A percentile compares a stretch with the other conserved stretches of the same genome.
Conservation (phyloP, 1,284 basidiomycete species). For the Marasmius tenuissimus region DNA sequence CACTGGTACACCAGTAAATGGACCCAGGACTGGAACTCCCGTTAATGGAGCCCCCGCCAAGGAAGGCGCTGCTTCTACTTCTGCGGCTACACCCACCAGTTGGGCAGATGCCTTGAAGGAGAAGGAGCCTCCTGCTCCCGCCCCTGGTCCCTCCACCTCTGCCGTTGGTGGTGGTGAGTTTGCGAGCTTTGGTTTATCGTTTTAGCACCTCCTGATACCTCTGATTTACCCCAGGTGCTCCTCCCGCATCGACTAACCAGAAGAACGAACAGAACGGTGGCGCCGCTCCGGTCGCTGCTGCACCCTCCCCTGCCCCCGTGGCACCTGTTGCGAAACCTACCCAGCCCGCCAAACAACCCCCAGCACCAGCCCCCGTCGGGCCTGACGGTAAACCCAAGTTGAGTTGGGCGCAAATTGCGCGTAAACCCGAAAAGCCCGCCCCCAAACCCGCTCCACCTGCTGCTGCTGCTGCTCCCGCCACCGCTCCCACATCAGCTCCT, state of each 20-base stretch:
- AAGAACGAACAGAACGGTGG: too few species aligned
- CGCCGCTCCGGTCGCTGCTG: slow-evolving; percentile 9
- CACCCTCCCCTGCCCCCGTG: slow-evolving; percentile 26
- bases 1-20: slow-evolving; percentile 32
- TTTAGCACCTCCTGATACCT: too few species aligned
- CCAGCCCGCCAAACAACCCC: neutral
- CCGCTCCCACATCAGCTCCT: slow-evolving; percentile 17
- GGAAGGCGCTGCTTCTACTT: slow-evolving; percentile 16
- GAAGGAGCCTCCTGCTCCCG: neutral
- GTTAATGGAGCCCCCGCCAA: slow-evolving; percentile 3
- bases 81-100: slow-evolving; percentile 15
- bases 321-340: slow-evolving; percentile 23
- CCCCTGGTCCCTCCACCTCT: slow-evolving; percentile 24
- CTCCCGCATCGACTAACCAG: too few species aligned
- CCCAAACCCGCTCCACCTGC: slow-evolving; percentile 4
- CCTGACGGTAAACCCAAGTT: slow-evolving; percentile 24
- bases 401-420: slow-evolving; percentile 1
- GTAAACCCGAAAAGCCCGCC: slow-evolving; percentile 6
- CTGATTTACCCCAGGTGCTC: too few species aligned
- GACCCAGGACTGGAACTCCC: slow-evolving; percentile 19
- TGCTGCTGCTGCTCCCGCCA: slow-evolving; percentile 13
- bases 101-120: slow-evolving; percentile 3
- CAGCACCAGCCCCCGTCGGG: slow-evolving; percentile 15
- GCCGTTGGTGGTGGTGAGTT: slow-evolving; percentile 29
- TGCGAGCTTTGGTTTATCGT: too few species aligned